Evolutionary conservation across 805 yeast species (phyloP).

Genomic region (Priceomyces melissophilus): DNA sequence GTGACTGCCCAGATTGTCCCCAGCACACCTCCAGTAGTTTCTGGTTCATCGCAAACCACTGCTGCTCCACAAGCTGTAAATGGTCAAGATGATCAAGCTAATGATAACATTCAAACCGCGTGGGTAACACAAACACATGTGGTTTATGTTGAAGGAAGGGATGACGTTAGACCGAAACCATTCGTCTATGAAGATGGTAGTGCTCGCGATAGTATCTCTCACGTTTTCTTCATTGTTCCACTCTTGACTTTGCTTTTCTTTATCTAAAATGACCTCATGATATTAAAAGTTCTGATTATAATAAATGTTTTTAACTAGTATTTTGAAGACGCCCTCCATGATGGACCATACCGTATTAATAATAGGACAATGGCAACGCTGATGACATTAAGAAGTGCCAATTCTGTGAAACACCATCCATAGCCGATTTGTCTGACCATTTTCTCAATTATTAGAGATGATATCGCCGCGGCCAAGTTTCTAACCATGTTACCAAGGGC

Average conservation of each 20-base stretch:
- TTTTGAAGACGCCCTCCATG: slow-evolving; percentile 16
- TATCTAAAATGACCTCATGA: background rate
- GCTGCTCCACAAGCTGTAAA: background rate
- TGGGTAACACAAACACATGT: background rate
- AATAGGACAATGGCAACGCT: slow-evolving; percentile 15
- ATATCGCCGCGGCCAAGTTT: slow-evolving; percentile 52
- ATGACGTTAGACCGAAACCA: background rate
- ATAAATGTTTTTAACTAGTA: too few species aligned
- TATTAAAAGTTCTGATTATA: too few species aligned
- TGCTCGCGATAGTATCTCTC: background rate
- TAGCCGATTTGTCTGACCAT: slow-evolving; percentile 35
- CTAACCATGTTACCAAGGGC: slow-evolving; percentile 53
- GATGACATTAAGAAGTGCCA: slow-evolving; percentile 31
- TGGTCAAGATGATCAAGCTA: background rate
- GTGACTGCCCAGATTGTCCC: background rate
- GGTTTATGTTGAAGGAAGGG: slow-evolving; percentile 1
- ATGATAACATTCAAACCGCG: background rate
- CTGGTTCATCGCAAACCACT: background rate
- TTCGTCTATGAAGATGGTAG: background rate
- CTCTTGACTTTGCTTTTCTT: background rate
- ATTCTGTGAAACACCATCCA: slow-evolving; percentile 55
- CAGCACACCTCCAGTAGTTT: background rate
- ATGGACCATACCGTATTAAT: slow-evolving; percentile 19
- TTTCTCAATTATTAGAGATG: slow-evolving; percentile 44
- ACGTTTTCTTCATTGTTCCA: background rate